phyloP scores from a whole-genome alignment of 805 yeast species.

The Metschnikowia cerradonensis region DNA sequence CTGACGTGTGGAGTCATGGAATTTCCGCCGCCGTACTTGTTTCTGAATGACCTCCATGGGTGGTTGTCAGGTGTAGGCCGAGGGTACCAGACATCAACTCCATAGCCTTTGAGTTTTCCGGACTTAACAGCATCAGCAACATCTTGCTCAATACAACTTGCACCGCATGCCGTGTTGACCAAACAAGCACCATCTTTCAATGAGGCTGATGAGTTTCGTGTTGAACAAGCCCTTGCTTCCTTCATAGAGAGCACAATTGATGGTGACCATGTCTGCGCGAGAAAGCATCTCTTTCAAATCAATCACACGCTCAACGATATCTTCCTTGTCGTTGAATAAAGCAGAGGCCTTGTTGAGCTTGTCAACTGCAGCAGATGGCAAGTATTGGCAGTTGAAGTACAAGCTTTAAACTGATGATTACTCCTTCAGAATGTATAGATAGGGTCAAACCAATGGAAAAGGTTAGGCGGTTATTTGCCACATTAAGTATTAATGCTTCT shows the following conservation, averaged over 20 bases:
- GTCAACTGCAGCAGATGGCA: conserved; percentile 48
- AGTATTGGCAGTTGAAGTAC: conserved; percentile 71
- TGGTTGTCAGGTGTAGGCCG: conserved; percentile 78
- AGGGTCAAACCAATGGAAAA: too few species aligned
- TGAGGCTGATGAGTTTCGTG: conserved; percentile 59
- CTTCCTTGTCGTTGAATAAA: conserved; percentile 43
- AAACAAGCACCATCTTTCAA: conserved; percentile 69
- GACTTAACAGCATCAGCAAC: conserved; percentile 68
- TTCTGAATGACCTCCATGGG: conserved; percentile 70
- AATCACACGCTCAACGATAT: conserved; percentile 55
- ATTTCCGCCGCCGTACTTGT: conserved; percentile 64
- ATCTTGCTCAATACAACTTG: conserved; percentile 67
- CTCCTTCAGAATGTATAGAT: too few species aligned
- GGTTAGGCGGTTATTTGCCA: too few species aligned
- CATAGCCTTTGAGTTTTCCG: conserved; percentile 74
- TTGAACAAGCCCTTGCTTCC: conserved; percentile 64
- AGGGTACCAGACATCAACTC: conserved; percentile 84
- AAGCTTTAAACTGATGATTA: conserved; percentile 19
- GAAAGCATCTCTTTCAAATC: conserved; percentile 61
- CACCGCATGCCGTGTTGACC: conserved; percentile 80
- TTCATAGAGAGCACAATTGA: conserved; percentile 74
- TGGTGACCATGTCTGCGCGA: conserved; percentile 67
- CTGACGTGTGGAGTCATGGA: conserved; percentile 84
- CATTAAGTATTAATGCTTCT: too few species aligned
- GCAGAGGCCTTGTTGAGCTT: conserved; percentile 35